A percentile compares a stretch with the other conserved stretches of the same genome.
These are phyloP conservation scores for Zygnema cylindricum DNA, from an alignment of 139 green algal genomes.

Conservation along the genomic window DNA sequence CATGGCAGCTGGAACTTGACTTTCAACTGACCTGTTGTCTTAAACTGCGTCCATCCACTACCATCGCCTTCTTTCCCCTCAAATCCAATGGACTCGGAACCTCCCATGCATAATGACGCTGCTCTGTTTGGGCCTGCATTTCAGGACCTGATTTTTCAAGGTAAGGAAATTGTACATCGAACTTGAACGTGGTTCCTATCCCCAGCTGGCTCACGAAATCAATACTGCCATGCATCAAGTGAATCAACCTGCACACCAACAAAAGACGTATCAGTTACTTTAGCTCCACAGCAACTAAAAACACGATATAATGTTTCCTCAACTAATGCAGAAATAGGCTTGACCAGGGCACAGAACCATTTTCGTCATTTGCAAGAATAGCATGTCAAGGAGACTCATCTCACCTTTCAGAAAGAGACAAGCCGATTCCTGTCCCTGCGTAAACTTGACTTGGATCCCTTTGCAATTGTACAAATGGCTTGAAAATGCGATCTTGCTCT, in stretches of 20 bases:
- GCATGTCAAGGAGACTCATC: too few relatives aligned
- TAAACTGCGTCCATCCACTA: background rate
- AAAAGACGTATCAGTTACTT: too few relatives aligned
- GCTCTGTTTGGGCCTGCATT: background rate
- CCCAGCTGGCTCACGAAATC: conserved; percentile 21
- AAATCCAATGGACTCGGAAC: background rate
- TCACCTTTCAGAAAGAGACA: conserved; percentile 44
- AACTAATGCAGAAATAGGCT: too few relatives aligned
- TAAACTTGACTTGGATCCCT: conserved; percentile 14
- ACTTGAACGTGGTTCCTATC: conserved; percentile 38
- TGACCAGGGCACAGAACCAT: too few relatives aligned
- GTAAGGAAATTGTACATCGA: background rate
- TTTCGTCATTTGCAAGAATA: too few relatives aligned
- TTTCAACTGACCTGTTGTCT: background rate
- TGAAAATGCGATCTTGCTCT: conserved; percentile 13
- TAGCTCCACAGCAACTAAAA: too few relatives aligned
- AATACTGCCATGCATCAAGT: conserved; percentile 25
- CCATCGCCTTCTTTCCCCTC: background rate
- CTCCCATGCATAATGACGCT: background rate
- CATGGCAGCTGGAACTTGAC: too few relatives aligned
- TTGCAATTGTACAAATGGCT: conserved; percentile 39
- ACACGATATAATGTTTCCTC: too few relatives aligned
- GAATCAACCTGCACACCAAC: conserved; percentile 11
- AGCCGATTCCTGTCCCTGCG: conserved; percentile 41
- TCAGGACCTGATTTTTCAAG: background rate